Conservation (phyloP, 164 flowering plant species). For the Berberis vulgaris region DNA sequence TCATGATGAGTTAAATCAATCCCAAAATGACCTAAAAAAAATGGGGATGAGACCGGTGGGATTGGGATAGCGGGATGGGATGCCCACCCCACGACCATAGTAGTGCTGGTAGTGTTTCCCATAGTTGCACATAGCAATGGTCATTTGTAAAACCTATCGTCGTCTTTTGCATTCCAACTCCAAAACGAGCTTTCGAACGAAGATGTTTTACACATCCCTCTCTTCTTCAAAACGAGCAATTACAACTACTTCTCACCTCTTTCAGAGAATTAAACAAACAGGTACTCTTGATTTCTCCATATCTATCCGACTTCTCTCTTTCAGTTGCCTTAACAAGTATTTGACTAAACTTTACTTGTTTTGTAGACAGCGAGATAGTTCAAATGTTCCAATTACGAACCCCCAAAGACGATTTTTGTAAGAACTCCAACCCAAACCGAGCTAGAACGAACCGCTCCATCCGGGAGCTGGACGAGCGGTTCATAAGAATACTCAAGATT, state of each 20-base stretch:
- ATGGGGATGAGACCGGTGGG: too few species aligned
- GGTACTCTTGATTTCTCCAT: constrained; percentile 27
- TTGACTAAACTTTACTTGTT: neutral
- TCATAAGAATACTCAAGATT: constrained; percentile 86
- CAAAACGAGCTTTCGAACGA: neutral
- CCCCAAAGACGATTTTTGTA: constrained; percentile 17
- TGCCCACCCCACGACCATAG: too few species aligned
- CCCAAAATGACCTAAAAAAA: too few species aligned
- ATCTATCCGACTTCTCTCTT: neutral
- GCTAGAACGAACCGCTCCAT: constrained; percentile 19
- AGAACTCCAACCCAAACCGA: constrained; percentile 10
- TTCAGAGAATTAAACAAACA: constrained; percentile 71
- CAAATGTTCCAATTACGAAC: constrained; percentile 55
- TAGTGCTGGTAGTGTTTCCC: too few species aligned
- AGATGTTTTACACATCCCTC: constrained; percentile 8
- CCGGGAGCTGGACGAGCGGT: constrained; percentile 73
- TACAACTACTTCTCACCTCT: constrained; percentile 40
- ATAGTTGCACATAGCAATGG: too few species aligned
- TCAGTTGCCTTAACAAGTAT: neutral
- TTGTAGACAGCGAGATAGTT: constrained; percentile 72
- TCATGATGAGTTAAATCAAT: too few species aligned
- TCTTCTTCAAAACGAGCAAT: constrained; percentile 28
- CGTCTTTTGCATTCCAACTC: neutral
- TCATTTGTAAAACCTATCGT: too few species aligned
- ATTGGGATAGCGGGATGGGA: too few species aligned